Base-by-base conservation (phyloP, 805 yeast species). In the Komagataella pastoris region DNA sequence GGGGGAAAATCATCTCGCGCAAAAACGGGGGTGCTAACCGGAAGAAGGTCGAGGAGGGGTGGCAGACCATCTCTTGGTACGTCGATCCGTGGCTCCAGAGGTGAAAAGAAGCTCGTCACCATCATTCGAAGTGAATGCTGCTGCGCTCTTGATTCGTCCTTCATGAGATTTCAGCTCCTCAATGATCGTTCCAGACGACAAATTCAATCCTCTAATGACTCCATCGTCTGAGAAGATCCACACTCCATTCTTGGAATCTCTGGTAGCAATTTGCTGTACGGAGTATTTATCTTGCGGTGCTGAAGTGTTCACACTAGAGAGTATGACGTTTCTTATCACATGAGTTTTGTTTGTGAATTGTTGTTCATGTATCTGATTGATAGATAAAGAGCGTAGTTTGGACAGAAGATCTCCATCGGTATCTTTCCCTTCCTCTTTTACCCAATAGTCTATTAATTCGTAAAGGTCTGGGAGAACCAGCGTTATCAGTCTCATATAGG, bases 161-260 rank as follows among this genome's bases (percentile, higher is more conserved):
- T 69, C 68, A 62, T 60, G 68, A 40, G 57, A 67, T n/a, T 57
- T 64, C 55, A 61, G 60, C 57, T 54, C 69, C 55, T 52, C 70
- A 49, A 64, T 61, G 17, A 62, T 66, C 55, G 56, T 60, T 19
- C 70, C 76, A 10, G 64, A 59, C 12, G 65, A 58, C 24, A 81
- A 55, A 57, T 82, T 83, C 7, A 83, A 59, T 0, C 88, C 89
- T 47, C 88, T 61, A 1, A 84, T 58, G 0, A 62, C 54, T 0
- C 90, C 91, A 61, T 83, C 89, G 55, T 84, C 89, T 2, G 88
- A 82, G 49, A 75, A 66, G 0, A 82, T 69, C 88, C 89, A 83
- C 1, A 83, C 51, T 0, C 89, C 90, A 17, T 56, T 56, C 7
- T 55, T 54, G 6, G 17, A 17, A 3, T 60, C 58, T 47, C 70